Evolutionary conservation across 768 basidiomycete genomes (phyloP), one percentile per base, ranked within the genome.

Genomic region (Astraeus odoratus): DNA sequence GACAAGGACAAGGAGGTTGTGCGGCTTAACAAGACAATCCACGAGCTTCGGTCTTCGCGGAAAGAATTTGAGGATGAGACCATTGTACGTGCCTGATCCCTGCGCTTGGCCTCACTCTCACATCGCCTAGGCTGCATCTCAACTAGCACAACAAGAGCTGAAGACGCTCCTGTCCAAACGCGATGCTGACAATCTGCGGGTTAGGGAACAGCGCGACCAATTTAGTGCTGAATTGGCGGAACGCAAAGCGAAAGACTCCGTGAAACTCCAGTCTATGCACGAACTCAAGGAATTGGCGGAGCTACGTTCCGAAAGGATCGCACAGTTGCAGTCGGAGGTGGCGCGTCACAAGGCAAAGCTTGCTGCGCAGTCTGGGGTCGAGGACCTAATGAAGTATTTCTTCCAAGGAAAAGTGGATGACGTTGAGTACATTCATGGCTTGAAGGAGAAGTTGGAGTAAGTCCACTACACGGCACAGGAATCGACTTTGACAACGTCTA

Each of bases 141-240:
- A 70, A 23, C 71, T 77, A 55, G 64, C 69, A 27, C 67, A 73
- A n/a, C 75, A 83, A 51, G 86, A 93, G 24, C 67, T 86, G 25
- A 81, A 77, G 53, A 58, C 61, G 1, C 71, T 78, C 59, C 60
- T 85, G 29, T 66, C 68, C 8, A 85, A 83, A 56, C 78, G 81
- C 27, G 83, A 87, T 51, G 64, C 68, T 3, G 86, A 90, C 43
- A 78, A 77, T 52, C 61, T 71, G 16, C 78, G 87, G 25, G 69
- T 90, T 16, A 78, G 87, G 18, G 83, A 83, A 42, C 73, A 80
- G 50, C 78, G 87, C 6, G 86, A 90, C 51, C 81, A 84, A 50
- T 70, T 70, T 36, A 57, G 61, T 7, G 76, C 80, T 3, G 88
- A 90, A 52, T 53, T 86, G 23, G 60, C 70, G 26, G 90, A 93